Evolutionary conservation across 2,329 filamentous ascomycete genomes (phyloP).

Genomic region (Pleoardoris graminearum): DNA sequence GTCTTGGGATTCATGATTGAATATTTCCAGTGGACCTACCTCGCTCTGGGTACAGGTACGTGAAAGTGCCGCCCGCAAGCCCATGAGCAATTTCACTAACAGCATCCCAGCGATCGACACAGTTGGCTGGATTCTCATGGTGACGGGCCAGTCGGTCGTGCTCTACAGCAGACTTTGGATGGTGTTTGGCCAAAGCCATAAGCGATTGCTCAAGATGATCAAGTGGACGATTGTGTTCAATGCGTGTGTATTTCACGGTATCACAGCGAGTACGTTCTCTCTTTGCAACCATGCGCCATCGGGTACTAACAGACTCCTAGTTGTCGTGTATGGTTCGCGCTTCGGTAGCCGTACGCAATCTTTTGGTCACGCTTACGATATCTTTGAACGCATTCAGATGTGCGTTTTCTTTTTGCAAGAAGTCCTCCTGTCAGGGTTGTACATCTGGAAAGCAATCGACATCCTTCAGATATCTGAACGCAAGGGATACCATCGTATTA

Average conservation of each 20-base stretch:
- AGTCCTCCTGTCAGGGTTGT: slow-evolving; percentile 44
- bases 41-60: slow-evolving; percentile 37
- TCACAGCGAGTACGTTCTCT: slow-evolving; percentile 37
- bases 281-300: background rate
- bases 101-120: slow-evolving; percentile 48
- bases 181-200: slow-evolving; percentile 53
- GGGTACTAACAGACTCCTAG: slow-evolving; percentile 23
- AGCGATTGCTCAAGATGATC: slow-evolving; percentile 51
- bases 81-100: too few species aligned
- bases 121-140: slow-evolving; percentile 61
- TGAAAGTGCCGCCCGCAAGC: too few species aligned
- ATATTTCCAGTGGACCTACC: slow-evolving; percentile 18
- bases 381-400: slow-evolving; percentile 48
- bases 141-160: slow-evolving; percentile 63
- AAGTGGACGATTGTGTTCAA: slow-evolving; percentile 60
- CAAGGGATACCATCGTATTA: slow-evolving; percentile 27
- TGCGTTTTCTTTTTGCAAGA: slow-evolving; percentile 45
- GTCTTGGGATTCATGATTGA: slow-evolving; percentile 51
- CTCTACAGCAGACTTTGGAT: slow-evolving; percentile 64
- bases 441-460: slow-evolving; percentile 51
- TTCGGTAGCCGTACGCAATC: slow-evolving; percentile 50
- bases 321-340: slow-evolving; percentile 57
- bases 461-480: slow-evolving; percentile 47
- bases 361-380: slow-evolving; percentile 35
- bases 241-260: slow-evolving; percentile 55